Evolutionary conservation across 2,329 filamentous ascomycete species (phyloP).

Genomic region (Corinectria fuckeliana): DNA sequence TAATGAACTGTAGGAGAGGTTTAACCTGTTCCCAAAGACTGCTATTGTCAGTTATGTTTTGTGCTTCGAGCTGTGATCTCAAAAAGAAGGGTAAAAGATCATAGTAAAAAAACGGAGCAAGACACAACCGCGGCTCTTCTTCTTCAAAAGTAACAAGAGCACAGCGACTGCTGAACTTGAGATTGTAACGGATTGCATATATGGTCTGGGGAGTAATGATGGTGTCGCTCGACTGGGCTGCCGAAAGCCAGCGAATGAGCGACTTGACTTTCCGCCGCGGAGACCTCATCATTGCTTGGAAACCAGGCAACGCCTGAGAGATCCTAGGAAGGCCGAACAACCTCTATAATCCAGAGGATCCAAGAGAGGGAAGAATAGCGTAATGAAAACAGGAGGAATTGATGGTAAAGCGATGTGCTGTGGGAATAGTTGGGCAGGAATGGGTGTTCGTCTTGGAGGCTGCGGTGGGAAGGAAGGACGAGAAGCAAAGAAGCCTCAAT

Average conservation of each 20-base stretch:
- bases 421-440: not conserved
- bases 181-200: not conserved
- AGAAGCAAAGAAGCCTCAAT: not conserved
- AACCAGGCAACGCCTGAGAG: not conserved
- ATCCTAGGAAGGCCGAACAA: not conserved
- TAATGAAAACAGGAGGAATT: not conserved
- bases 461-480: not conserved
- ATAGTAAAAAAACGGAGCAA: slow-evolving; percentile 23
- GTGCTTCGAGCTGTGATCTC: slow-evolving; percentile 34
- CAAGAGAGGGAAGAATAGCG: not conserved
- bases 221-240: not conserved
- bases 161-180: not conserved
- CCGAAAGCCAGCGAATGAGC: slow-evolving; percentile 1
- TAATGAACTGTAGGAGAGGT: slow-evolving; percentile 46
- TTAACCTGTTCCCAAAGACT: slow-evolving; percentile 40
- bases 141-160: not conserved
- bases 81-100: slow-evolving; percentile 35
- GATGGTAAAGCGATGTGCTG: not conserved
- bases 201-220: not conserved
- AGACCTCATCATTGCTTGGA: not conserved
- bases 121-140: slow-evolving; percentile 36
- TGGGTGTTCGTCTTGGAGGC: not conserved
- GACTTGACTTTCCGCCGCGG: not conserved
- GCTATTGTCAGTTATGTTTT: slow-evolving; percentile 41
- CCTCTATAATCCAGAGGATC: not conserved